Evolutionary conservation across 768 basidiomycete genomes (phyloP), one percentile per base, ranked within the genome.

Genomic region (Mycena floridula): DNA sequence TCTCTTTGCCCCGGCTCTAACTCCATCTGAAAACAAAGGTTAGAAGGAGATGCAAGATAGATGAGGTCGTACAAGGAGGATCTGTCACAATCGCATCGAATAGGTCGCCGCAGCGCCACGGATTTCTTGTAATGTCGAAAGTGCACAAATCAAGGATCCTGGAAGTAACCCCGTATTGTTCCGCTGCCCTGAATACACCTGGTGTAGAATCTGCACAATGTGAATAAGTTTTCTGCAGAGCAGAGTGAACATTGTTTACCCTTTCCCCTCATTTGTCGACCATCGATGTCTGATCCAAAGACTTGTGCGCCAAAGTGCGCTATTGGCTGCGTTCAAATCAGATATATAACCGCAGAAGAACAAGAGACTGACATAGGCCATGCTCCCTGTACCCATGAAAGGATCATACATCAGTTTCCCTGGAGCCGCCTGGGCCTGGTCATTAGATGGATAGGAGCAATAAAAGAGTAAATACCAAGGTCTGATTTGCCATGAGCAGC

Each of bases 51-150:
- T 24, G 18, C 9, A 25, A 13, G 18, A 39, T 15, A 25, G 24
- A 25, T 28, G 9, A 37, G 21, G 27, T 15, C 86, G 58, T 63
- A 92, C 92, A 96, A 9, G 93, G 93, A 37, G 93, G 93, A 62
- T 96, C 93, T 0, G 93, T 94, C 25, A 96, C 68, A 49, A 98
- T 93, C 1, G 94, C 91, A 55, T 99, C 96, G 50, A 99, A 89
- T 24, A 98, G 63, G 7, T 76, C 84, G 6, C 94, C 96, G 50
- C 85, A 81, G 49, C 96, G 69, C 85, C 87, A 91, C 0, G 94
- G 91, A 58, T 90, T 78, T 25, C 72, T 73, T 0, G 94, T 98
- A n/a, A 98, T 70, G 55, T 99, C 96, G 54, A 95, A 97, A 0
- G 91, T 93, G 55, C 82, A 77, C 11, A 90, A 77, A 58, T 96